phyloP scores from a whole-genome alignment of 192 early-diverging fungal species.

The Kickxella alabastrina region DNA sequence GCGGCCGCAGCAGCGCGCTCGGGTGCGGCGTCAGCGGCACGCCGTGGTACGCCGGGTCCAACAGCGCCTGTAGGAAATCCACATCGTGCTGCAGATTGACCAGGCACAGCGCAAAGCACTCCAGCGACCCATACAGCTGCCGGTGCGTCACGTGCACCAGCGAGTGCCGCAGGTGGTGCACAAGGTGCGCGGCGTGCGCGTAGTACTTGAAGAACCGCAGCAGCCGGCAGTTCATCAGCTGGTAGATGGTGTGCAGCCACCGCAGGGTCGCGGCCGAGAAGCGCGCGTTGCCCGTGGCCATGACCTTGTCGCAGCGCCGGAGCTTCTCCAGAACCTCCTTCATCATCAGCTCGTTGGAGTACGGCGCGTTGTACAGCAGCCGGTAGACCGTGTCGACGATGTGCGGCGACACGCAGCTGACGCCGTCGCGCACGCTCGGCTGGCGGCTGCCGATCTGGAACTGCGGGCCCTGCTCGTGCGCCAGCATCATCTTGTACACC shows the following conservation, averaged over 20 bases:
- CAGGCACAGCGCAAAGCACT: slow-evolving; percentile 64
- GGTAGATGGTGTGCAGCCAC: slow-evolving; percentile 70
- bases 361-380: slow-evolving; percentile 68
- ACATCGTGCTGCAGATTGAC: slow-evolving; percentile 54
- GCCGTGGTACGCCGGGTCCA: slow-evolving; percentile 50
- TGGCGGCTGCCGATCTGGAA: slow-evolving; percentile 55
- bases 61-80: slow-evolving; percentile 46
- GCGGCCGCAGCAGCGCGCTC: slow-evolving; percentile 18
- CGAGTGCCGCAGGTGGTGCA: slow-evolving; percentile 66
- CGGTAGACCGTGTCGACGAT: slow-evolving; percentile 75
- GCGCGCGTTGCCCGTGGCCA: slow-evolving; percentile 48
- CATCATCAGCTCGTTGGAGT: slow-evolving; percentile 68
- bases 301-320: slow-evolving; percentile 61
- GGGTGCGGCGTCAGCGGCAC: slow-evolving; percentile 39
- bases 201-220: slow-evolving; percentile 72
- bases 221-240: slow-evolving; percentile 70
- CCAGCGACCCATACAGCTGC: slow-evolving; percentile 63
- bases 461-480: slow-evolving; percentile 57
- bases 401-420: slow-evolving; percentile 68
- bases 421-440: slow-evolving; percentile 32
- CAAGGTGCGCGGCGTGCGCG: slow-evolving; percentile 58
- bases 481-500: slow-evolving; percentile 73
- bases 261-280: slow-evolving; percentile 53
- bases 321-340: slow-evolving; percentile 71
- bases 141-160: slow-evolving; percentile 62